Percentiles rank a stretch among this genome's conserved stretches.
These are phyloP conservation scores for Eucalyptus pauciflora DNA, from an alignment of 345 rosid genomes.

Conservation along the genomic window DNA sequence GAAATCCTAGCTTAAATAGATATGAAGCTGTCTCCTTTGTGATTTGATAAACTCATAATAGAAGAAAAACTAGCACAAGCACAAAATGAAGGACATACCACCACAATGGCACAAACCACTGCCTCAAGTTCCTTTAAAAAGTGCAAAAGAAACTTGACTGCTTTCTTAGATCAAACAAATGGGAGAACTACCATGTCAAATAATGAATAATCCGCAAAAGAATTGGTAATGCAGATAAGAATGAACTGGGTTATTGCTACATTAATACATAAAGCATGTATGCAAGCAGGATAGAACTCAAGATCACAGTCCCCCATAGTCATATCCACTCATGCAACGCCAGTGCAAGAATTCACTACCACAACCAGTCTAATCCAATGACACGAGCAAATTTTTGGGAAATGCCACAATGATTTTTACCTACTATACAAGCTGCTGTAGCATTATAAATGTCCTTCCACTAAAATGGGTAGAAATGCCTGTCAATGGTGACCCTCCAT, in stretches of 20 bases:
- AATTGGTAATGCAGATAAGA: neutral
- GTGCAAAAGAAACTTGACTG: neutral
- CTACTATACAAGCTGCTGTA: neutral
- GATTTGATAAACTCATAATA: neutral
- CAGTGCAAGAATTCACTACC: neutral
- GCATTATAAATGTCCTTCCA: neutral
- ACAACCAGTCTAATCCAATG: neutral
- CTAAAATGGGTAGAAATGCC: neutral
- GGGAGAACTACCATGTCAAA: neutral
- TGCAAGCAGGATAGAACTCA: neutral
- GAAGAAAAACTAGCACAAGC: neutral
- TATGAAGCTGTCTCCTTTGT: neutral
- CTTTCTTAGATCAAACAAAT: neutral
- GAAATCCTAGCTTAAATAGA: neutral
- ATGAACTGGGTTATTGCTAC: neutral
- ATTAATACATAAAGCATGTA: neutral
- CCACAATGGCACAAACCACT: neutral
- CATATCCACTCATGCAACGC: neutral
- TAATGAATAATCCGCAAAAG: neutral
- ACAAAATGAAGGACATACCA: neutral
- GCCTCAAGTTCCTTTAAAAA: neutral
- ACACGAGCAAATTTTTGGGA: neutral
- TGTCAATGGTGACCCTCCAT: neutral
- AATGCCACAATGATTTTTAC: neutral
- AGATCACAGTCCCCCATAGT: neutral